Evolutionary conservation across 2,329 filamentous ascomycete genomes (phyloP), one percentile per base, ranked within the genome.

Genomic region (Diaporthe ampelina): DNA sequence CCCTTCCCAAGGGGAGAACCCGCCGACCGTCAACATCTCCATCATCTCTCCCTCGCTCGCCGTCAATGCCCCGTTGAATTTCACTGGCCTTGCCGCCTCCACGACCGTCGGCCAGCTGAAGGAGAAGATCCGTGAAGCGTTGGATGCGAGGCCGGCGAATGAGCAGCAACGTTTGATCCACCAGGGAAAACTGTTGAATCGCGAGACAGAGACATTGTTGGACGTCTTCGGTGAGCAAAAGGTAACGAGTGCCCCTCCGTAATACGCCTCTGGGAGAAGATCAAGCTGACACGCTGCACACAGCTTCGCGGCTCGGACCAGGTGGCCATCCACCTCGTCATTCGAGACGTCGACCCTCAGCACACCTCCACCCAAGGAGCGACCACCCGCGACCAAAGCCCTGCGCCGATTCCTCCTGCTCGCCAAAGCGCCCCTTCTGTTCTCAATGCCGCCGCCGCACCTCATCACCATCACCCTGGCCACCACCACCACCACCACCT

Each of bases 131-230:
- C 88, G 89, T 43, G 84, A 90, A 77, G 79, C 81, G 4, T 79
- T 92, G 56, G 82, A 85, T 32, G 80, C 87, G 58, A 87, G 85
- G 69, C 90, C 90, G 4, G 78, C 85, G 21, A 86, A 90, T 75
- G 86, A 90, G 45, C 85, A 87, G 45, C 89, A 92, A 79, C 86
- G 91, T 56, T 82, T 93, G 74, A 92, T 93, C 50, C 87, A 92
- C 78, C 85, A 88, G 56, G 91, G 91, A 0, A 87, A 90, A 48
- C 84, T 91, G 61, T 82, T 92, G 63, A 80, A 84, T 40, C 86
- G 86, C 67, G 89, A 91, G 50, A 82, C 83, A 15, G 89, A 91
- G 73, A 91, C 87, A 21, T 83, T 93, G 82, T 79, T 86, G 32
- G 86, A 90, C 50, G 81, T 92, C 4, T 89, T 92, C 78, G 90